Conservation (phyloP, 208 protist genomes). For the Acanthamoeba pearcei region DNA sequence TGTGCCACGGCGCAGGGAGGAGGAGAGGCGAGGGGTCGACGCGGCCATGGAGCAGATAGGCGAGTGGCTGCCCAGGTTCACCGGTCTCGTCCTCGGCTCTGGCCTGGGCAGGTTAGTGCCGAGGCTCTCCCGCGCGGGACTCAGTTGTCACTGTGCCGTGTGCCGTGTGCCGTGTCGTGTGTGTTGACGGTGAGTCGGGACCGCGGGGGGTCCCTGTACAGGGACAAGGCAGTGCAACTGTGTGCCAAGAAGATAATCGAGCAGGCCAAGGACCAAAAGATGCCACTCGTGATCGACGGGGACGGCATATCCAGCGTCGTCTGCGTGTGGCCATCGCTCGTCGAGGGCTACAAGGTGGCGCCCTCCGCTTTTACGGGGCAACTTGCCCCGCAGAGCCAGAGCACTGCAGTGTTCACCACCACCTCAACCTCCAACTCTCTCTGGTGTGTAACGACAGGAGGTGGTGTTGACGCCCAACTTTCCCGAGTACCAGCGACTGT, state of each 20-base stretch:
- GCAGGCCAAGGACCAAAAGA: slow-evolving; percentile 35
- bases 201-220: background rate
- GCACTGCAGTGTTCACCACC: too few species aligned
- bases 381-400: background rate
- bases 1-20: slow-evolving; percentile 17
- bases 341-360: slow-evolving; percentile 1
- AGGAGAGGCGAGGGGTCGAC: background rate
- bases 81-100: slow-evolving; percentile 88
- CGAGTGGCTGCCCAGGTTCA: slow-evolving; percentile 67
- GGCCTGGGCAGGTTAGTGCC: slow-evolving; percentile 85
- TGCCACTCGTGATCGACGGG: slow-evolving; percentile 79
- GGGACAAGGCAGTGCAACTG: slow-evolving; percentile 19
- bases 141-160: too few species aligned
- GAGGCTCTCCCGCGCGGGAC: background rate
- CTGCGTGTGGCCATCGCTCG: background rate
- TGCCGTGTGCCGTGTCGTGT: background rate
- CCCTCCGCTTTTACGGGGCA: background rate
- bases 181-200: background rate
- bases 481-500: slow-evolving; percentile 84
- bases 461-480: slow-evolving; percentile 87
- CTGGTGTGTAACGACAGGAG: slow-evolving; percentile 71
- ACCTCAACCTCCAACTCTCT: background rate
- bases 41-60: slow-evolving; percentile 40
- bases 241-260: slow-evolving; percentile 67
- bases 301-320: slow-evolving; percentile 48